Evolutionary conservation across 352 stramenopile genomes (phyloP).

Genomic region (Pythium monospermum): DNA sequence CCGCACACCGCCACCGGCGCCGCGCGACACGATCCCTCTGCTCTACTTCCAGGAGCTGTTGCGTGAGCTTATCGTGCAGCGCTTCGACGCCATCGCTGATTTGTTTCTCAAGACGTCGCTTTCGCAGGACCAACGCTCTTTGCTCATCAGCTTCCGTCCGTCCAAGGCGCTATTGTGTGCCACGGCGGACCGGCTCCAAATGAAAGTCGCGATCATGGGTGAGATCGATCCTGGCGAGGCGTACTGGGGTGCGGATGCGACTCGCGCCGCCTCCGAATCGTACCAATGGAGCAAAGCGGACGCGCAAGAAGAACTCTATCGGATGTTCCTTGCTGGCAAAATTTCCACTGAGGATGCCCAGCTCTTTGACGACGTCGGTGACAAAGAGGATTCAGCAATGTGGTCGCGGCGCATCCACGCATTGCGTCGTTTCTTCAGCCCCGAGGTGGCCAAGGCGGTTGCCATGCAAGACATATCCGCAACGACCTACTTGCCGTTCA

Average conservation of each 20-base stretch:
- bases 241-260: constrained; percentile 31
- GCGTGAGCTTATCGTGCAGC: constrained; percentile 58
- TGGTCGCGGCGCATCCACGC: constrained; percentile 64
- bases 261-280: constrained; percentile 18
- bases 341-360: constrained; percentile 55
- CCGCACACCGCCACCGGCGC: constrained; percentile 36
- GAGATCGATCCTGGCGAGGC: constrained; percentile 40
- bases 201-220: constrained; percentile 39
- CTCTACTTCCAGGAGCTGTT: constrained; percentile 60
- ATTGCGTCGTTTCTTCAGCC: constrained; percentile 32
- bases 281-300: constrained; percentile 32
- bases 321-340: constrained; percentile 62
- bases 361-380: constrained; percentile 36
- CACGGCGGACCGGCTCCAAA: constrained; percentile 37
- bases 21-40: constrained; percentile 44
- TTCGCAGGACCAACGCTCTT: constrained; percentile 19
- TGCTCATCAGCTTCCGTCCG: constrained; percentile 53
- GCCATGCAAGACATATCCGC: not conserved
- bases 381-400: constrained; percentile 46
- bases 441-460: constrained; percentile 22
- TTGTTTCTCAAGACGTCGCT: constrained; percentile 32
- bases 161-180: constrained; percentile 34
- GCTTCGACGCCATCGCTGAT: constrained; percentile 44
- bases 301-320: constrained; percentile 63
- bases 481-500: constrained; percentile 42